These are phyloP conservation scores for Talaromyces sp. DNA, from an alignment of 2,329 filamentous ascomycete genomes.

Conservation along the genomic window DNA sequence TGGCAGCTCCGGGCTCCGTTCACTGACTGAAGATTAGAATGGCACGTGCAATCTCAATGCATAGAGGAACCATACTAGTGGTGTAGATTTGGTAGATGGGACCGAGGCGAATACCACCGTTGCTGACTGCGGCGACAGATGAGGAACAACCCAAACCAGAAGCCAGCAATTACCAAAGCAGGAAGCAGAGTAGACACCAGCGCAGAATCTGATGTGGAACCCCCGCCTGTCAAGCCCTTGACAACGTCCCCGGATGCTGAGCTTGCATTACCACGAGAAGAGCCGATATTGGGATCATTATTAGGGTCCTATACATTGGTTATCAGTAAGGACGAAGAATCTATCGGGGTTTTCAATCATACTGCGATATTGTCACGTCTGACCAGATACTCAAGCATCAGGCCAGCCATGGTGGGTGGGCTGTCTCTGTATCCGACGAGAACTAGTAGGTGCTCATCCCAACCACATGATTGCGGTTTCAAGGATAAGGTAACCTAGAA, in stretches of 20 bases:
- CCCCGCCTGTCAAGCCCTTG: constrained; percentile 24
- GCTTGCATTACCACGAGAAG: constrained; percentile 38
- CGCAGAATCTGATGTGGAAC: constrained; percentile 50
- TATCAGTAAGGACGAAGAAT: not conserved
- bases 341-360: not conserved
- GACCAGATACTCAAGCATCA: not conserved
- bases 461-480: not conserved
- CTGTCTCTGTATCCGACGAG: not conserved
- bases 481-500: not conserved
- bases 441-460: not conserved
- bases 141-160: constrained; percentile 46
- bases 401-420: constrained; percentile 12
- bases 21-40: constrained; percentile 24
- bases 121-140: constrained; percentile 44
- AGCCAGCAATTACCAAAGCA: constrained; percentile 41
- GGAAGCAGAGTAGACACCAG: constrained; percentile 50
- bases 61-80: constrained; percentile 32
- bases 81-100: constrained; percentile 41
- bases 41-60: constrained; percentile 14
- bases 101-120: constrained; percentile 46
- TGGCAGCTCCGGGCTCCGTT: constrained; percentile 48
- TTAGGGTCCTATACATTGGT: constrained; percentile 29
- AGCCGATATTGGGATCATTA: constrained; percentile 42
- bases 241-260: constrained; percentile 32
- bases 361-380: constrained; percentile 15